A percentile compares a stretch with the other conserved stretches of the same genome.
Evolutionary conservation across 148 eudicot species (phyloP).

Genomic region (Chenopodium suecicum): DNA sequence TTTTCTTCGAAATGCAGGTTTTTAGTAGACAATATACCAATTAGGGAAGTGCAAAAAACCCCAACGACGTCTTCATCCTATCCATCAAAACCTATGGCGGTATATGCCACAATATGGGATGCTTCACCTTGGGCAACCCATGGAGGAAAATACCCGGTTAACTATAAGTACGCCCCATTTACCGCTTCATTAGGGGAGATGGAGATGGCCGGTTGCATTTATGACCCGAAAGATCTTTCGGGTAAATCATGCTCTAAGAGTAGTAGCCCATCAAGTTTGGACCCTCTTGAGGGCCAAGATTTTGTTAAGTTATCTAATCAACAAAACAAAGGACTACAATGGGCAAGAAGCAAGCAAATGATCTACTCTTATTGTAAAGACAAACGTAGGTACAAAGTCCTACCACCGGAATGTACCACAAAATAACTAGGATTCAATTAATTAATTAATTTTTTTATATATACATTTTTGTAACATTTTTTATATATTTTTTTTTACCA

Average conservation of each 20-base stretch:
- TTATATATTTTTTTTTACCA: neutral
- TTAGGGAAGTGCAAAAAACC: conserved; percentile 64
- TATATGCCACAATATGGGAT: conserved; percentile 87
- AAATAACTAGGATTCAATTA: conserved; percentile 20
- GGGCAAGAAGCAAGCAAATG: conserved; percentile 74
- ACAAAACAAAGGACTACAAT: conserved; percentile 62
- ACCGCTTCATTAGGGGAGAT: conserved; percentile 50
- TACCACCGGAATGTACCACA: conserved; percentile 72
- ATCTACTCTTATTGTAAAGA: conserved; percentile 88
- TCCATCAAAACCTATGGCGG: conserved; percentile 89
- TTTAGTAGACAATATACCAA: conserved; percentile 84
- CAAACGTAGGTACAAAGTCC: conserved; percentile 60
- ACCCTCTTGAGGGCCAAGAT: conserved; percentile 73
- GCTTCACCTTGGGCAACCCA: conserved; percentile 95
- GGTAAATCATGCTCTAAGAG: conserved; percentile 39
- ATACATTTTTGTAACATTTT: neutral
- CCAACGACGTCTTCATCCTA: conserved; percentile 48
- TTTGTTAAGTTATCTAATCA: conserved; percentile 62
- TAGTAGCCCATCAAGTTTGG: conserved; percentile 50
- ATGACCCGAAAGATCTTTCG: conserved; percentile 29
- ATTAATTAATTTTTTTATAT: neutral
- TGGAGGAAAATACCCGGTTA: conserved; percentile 90
- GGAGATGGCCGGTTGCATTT: conserved; percentile 69
- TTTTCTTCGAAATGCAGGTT: conserved; percentile 48
- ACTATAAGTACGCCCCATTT: conserved; percentile 87